Base-by-base conservation (phyloP, 1,284 basidiomycete genomes). In the Rhodotorula sp. region DNA sequence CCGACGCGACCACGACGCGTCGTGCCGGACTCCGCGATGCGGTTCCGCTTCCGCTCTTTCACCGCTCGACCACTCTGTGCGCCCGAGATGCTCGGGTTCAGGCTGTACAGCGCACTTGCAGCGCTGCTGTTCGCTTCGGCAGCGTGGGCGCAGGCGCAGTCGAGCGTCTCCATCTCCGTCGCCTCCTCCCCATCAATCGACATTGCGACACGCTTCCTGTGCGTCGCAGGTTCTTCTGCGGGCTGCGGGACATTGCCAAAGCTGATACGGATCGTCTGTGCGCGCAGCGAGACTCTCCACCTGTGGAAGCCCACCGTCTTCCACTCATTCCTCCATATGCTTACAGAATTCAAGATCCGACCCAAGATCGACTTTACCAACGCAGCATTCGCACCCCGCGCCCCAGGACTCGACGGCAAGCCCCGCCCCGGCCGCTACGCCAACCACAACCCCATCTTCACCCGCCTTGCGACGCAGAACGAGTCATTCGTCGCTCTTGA, bases 261-360 rank as follows among this genome's bases (percentile, higher is more conserved):
- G 15, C 16, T 56, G 53, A 63, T 44, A 6, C 11, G n/a, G 11
- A 1, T 28, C 22, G 11, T 11, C 0, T 2, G 9, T 6, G 2
- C 20, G 6, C 16, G 56, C 59, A 66, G 68, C n/a, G 58, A 64
- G n/a, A 61, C 63, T 46, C 52, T 69, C 31, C 79, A 85, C 26
- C 77, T 87, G 48, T 87, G 90, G 76, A 84, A 86, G 54, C 86
- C 88, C 1, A 78, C 83, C 51, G 82, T 85, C 9, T 92, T 90
- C 83, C 89, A 89, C 78, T 85, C 86, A 1, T 82, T 89, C 50
- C 81, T 92, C 8, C 64, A 62, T 51, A 8, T 15, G 30, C 40
- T 69, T 22, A 37, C 61, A 22, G 34, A 59, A 13, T 69, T 37
- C 57, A 18, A 61, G 48, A 1, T 63, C 20, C 60, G 64, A 9